phyloP scores from a whole-genome alignment of 2,329 filamentous ascomycete species.

The Sporothrix pseudoabietina region DNA sequence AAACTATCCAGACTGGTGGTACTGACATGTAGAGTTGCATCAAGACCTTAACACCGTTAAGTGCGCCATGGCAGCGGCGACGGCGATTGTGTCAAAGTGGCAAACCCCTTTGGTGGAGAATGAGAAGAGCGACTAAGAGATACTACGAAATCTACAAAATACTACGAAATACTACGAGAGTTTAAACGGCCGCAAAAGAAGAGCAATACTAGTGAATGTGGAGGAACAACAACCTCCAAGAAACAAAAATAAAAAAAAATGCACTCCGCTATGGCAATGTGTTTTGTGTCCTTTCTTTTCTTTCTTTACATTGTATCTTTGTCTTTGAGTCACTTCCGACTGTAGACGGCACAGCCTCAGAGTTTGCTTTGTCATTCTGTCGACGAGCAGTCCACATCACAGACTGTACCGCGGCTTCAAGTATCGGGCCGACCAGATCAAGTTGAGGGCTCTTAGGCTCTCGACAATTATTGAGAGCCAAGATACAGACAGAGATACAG shows the following conservation, averaged over 20 bases:
- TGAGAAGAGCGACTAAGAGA: background rate
- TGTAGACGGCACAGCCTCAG: background rate
- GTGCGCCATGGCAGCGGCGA: background rate
- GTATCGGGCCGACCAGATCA: background rate
- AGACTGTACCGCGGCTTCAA: background rate
- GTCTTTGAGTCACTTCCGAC: conserved; percentile 2
- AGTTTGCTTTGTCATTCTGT: background rate
- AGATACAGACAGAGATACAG: background rate
- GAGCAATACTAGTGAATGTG: too few species aligned
- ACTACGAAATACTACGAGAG: conserved; percentile 3
- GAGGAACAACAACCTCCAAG: background rate
- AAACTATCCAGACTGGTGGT: background rate
- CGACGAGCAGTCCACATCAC: background rate
- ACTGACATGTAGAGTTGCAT: too few species aligned
- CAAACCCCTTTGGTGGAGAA: too few species aligned
- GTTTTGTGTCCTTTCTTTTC: too few species aligned
- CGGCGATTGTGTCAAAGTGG: background rate
- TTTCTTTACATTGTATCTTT: background rate
- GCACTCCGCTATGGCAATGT: background rate
- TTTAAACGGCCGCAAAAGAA: background rate
- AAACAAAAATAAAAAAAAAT: background rate
- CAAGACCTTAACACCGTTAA: conserved; percentile 14
- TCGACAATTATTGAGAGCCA: too few species aligned
- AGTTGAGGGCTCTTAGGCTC: too few species aligned
- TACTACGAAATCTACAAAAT: background rate